A percentile compares a stretch with the other conserved stretches of the same genome.
These are phyloP conservation scores for Exophiala mesophila DNA, from an alignment of 2,329 filamentous ascomycete genomes.

Conservation along the genomic window DNA sequence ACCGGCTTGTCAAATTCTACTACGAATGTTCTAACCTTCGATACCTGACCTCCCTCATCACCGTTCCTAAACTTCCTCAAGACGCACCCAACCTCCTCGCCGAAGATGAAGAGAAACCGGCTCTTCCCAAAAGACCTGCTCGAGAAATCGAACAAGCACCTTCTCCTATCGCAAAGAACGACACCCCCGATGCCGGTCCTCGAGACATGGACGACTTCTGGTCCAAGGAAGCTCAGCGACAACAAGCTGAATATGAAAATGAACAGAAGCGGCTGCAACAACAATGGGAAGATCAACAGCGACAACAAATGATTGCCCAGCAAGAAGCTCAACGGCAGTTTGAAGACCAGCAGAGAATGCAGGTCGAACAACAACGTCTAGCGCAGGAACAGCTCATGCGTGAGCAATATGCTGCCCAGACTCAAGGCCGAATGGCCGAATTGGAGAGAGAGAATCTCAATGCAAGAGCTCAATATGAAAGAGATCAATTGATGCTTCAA, in stretches of 20 bases:
- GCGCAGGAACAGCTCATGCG: slow-evolving; percentile 85
- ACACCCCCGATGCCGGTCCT: slow-evolving; percentile 61
- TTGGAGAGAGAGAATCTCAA: slow-evolving; percentile 92
- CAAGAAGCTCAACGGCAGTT: slow-evolving; percentile 90
- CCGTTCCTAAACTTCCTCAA: slow-evolving; percentile 89
- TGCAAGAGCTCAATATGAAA: slow-evolving; percentile 89
- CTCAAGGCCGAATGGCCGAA: slow-evolving; percentile 91
- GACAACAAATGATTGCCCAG: slow-evolving; percentile 75
- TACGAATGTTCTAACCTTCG: slow-evolving; percentile 98
- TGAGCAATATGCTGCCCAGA: slow-evolving; percentile 89
- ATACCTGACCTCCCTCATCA: slow-evolving; percentile 93
- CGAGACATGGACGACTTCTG: slow-evolving; percentile 97
- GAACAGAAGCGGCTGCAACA: slow-evolving; percentile 86
- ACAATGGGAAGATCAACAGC: slow-evolving; percentile 75
- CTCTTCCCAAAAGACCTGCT: slow-evolving; percentile 69
- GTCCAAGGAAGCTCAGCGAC: slow-evolving; percentile 84
- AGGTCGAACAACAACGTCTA: slow-evolving; percentile 82
- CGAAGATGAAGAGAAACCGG: slow-evolving; percentile 78
- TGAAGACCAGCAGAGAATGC: slow-evolving; percentile 82
- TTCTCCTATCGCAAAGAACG: slow-evolving; percentile 61
- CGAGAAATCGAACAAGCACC: slow-evolving; percentile 66
- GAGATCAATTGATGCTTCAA: slow-evolving; percentile 94
- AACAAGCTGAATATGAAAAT: slow-evolving; percentile 91
- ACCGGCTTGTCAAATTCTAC: slow-evolving; percentile 95
- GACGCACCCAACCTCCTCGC: slow-evolving; percentile 84